These are phyloP conservation scores for Shiraia bambusicola DNA, from an alignment of 2,329 filamentous ascomycete genomes.

Conservation along the genomic window DNA sequence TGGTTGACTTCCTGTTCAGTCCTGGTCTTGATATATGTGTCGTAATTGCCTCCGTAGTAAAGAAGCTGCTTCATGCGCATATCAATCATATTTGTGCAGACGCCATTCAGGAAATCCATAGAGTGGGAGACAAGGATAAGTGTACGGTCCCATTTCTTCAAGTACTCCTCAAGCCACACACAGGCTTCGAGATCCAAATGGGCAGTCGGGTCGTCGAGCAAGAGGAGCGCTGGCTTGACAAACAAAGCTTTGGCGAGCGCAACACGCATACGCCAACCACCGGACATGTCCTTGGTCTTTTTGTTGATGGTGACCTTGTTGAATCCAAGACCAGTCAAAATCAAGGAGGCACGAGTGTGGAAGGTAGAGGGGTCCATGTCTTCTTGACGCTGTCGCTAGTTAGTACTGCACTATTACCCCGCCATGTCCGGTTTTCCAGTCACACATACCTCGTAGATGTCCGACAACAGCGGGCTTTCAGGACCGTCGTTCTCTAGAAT, in stretches of 20 bases:
- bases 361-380: slow-evolving; percentile 98
- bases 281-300: slow-evolving; percentile 99
- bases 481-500: slow-evolving; percentile 90
- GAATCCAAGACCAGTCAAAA: slow-evolving; percentile 97
- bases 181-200: slow-evolving; percentile 99
- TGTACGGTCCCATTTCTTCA: slow-evolving; percentile 99
- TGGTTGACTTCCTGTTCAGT: slow-evolving; percentile 95
- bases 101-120: slow-evolving; percentile 98
- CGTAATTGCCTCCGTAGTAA: slow-evolving; percentile 99
- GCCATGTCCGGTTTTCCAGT: no score
- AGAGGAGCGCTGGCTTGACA: slow-evolving; percentile 91
- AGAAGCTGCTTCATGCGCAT: slow-evolving; percentile 87
- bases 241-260: slow-evolving; percentile 96
- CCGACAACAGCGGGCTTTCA: slow-evolving; percentile 84
- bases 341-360: slow-evolving; percentile 90
- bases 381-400: slow-evolving; percentile 77
- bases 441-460: slow-evolving; percentile 84
- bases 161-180: slow-evolving; percentile 98
- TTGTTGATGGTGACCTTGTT: slow-evolving; percentile 98
- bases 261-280: slow-evolving; percentile 99
- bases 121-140: slow-evolving; percentile 96
- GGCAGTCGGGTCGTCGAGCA: slow-evolving; percentile 97
- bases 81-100: slow-evolving; percentile 97
- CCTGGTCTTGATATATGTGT: slow-evolving; percentile 91
- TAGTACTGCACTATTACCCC: slow-evolving; percentile 1